phyloP scores from a whole-genome alignment of 2,329 filamentous ascomycete genomes.

The Claviceps sp. region DNA sequence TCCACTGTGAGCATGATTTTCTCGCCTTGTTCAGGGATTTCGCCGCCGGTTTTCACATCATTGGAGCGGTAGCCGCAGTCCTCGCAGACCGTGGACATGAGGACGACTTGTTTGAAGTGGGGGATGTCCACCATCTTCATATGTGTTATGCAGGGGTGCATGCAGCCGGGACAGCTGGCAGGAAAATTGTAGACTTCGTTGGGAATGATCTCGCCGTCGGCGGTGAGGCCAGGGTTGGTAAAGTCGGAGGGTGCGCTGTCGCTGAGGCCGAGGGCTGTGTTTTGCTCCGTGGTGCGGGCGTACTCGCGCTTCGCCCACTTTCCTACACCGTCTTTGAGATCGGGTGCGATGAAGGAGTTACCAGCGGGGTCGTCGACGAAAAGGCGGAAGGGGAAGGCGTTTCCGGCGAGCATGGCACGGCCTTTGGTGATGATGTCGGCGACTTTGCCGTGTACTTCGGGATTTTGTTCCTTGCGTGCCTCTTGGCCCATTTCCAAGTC shows the following conservation, averaged over 20 bases:
- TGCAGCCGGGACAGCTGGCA: conserved; percentile 81
- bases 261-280: conserved; percentile 67
- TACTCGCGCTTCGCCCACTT: conserved; percentile 88
- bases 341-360: conserved; percentile 92
- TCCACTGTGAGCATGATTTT: conserved; percentile 67
- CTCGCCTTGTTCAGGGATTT: conserved; percentile 73
- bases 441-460: conserved; percentile 68
- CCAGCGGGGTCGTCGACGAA: conserved; percentile 83
- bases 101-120: conserved; percentile 91
- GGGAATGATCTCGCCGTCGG: conserved; percentile 71
- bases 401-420: conserved; percentile 62
- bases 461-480: conserved; percentile 61
- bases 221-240: conserved; percentile 34
- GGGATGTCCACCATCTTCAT: conserved; percentile 99
- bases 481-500: conserved; percentile 74
- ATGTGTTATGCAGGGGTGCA: conserved; percentile 73
- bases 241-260: conserved; percentile 41
- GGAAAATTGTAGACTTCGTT: conserved; percentile 91
- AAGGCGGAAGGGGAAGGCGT: conserved; percentile 75
- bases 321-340: conserved; percentile 62
- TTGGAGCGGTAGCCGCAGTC: conserved; percentile 89
- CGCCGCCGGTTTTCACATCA: conserved; percentile 94
- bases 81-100: conserved; percentile 90
- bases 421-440: conserved; percentile 62
- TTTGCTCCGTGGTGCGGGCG: conserved; percentile 69